These are phyloP conservation scores for Sugiyamaella valdiviana DNA, from an alignment of 805 yeast genomes.

Conservation along the genomic window DNA sequence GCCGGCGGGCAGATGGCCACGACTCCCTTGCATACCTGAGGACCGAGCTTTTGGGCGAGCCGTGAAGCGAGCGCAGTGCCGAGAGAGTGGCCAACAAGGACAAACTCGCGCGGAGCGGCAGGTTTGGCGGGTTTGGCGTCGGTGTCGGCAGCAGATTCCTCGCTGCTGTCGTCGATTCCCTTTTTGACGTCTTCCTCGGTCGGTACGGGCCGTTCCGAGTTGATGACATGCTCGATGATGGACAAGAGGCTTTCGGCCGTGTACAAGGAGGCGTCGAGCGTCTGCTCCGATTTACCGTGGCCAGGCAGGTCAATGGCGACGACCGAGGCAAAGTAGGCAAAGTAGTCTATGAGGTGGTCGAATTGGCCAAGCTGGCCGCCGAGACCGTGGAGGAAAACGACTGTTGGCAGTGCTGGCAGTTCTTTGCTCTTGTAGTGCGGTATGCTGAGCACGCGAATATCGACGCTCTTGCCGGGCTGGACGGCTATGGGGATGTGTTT, in stretches of 20 bases:
- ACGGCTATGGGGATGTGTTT: background rate
- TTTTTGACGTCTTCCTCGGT: slow-evolving; percentile 9
- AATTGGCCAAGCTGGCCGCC: slow-evolving; percentile 90
- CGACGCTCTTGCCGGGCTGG: slow-evolving; percentile 2
- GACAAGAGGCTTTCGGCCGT: slow-evolving; percentile 36
- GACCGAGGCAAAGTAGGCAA: slow-evolving; percentile 57
- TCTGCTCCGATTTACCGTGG: slow-evolving; percentile 48
- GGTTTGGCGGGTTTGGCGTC: background rate
- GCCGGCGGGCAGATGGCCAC: slow-evolving; percentile 34
- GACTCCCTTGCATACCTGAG: slow-evolving; percentile 27
- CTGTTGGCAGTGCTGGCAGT: slow-evolving; percentile 43
- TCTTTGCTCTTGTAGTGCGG: slow-evolving; percentile 27
- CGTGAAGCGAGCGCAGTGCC: slow-evolving; percentile 55
- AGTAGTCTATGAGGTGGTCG: slow-evolving; percentile 59
- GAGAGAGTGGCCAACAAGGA: slow-evolving; percentile 65
- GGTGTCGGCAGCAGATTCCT: background rate
- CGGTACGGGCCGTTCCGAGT: slow-evolving; percentile 25
- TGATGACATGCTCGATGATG: slow-evolving; percentile 34
- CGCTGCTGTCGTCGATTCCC: background rate
- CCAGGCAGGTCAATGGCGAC: slow-evolving; percentile 82
- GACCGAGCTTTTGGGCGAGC: slow-evolving; percentile 31
- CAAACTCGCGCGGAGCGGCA: slow-evolving; percentile 22
- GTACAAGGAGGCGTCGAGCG: slow-evolving; percentile 34
- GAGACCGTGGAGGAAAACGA: slow-evolving; percentile 74
- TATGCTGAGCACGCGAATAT: slow-evolving; percentile 19